These are phyloP conservation scores for Trichosporon sp. DNA, from an alignment of 1,284 basidiomycete species.

Conservation along the genomic window DNA sequence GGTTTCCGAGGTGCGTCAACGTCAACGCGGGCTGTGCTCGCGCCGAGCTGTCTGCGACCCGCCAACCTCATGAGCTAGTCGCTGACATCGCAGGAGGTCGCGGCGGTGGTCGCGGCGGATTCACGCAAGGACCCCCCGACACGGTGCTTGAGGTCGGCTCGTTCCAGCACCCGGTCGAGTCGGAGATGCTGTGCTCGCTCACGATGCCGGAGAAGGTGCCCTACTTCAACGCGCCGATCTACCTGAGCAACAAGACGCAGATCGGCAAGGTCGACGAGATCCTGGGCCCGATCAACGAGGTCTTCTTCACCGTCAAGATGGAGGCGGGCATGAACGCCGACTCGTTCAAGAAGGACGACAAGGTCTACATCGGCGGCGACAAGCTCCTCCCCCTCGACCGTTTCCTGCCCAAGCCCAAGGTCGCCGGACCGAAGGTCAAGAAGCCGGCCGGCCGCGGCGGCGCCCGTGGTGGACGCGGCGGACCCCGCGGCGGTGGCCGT, in stretches of 20 bases:
- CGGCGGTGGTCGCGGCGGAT: constrained; percentile 53
- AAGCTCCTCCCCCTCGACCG: constrained; percentile 94
- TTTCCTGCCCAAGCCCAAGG: constrained; percentile 96
- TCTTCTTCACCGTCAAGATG: constrained; percentile 98
- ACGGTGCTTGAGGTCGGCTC: constrained; percentile 79
- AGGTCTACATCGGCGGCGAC: constrained; percentile 93
- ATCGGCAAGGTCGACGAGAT: constrained; percentile 94
- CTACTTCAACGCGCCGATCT: constrained; percentile 99
- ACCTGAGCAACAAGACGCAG: constrained; percentile 94
- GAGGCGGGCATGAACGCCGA: constrained; percentile 89
- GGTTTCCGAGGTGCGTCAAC: constrained; percentile 47
- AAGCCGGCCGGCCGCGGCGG: constrained; percentile 13
- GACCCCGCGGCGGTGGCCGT: constrained; percentile 10
- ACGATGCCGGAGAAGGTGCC: constrained; percentile 84
- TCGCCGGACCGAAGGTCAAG: constrained; percentile 57
- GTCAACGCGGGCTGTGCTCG: neutral
- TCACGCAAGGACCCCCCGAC: constrained; percentile 74
- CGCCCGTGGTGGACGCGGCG: constrained; percentile 12
- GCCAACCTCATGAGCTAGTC: neutral
- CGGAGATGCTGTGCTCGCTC: constrained; percentile 94
- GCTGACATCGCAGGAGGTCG: constrained; percentile 13
- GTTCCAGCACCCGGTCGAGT: constrained; percentile 92
- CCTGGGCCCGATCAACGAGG: constrained; percentile 83
- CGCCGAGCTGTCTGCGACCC: constrained; percentile 30
- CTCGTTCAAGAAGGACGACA: constrained; percentile 96